Conservation (phyloP, 805 yeast species). For the Wickerhamomyces ciferrii region DNA sequence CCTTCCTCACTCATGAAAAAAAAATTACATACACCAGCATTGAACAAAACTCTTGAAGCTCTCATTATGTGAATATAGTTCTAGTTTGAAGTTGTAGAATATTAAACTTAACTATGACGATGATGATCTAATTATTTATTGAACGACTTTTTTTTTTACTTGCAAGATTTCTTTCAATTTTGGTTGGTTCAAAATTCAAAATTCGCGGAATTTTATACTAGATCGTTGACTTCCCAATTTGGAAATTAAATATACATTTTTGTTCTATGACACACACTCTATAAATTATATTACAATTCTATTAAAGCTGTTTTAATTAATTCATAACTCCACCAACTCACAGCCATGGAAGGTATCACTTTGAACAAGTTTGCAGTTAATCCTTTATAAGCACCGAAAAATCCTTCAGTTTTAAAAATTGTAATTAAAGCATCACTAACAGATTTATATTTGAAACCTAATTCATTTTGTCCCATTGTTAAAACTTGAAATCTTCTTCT, state of each 20-base stretch:
- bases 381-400: conserved; percentile 66
- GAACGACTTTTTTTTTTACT: background rate
- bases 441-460: conserved; percentile 80
- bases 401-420: conserved; percentile 72
- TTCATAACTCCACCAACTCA: conserved; percentile 87
- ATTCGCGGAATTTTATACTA: too few species aligned
- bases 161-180: conserved; percentile 2
- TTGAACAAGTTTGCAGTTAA: conserved; percentile 78
- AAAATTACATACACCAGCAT: conserved; percentile 38
- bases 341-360: conserved; percentile 94
- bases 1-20: too few species aligned
- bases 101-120: too few species aligned
- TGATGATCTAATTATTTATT: background rate
- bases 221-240: conserved; percentile 7
- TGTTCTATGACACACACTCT: too few species aligned
- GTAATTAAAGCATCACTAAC: conserved; percentile 68
- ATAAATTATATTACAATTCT: conserved; percentile 1
- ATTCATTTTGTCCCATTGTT: conserved; percentile 64
- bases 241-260: conserved; percentile 2
- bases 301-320: conserved; percentile 45
- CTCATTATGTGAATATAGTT: conserved; percentile 31
- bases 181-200: conserved; percentile 9
- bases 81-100: background rate
- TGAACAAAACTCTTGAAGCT: conserved; percentile 40
- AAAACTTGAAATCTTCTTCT: conserved; percentile 90